A percentile compares a stretch with the other conserved stretches of the same genome.
phyloP scores from a whole-genome alignment of 306 rosid genomes.

The Cucumis melo region DNA sequence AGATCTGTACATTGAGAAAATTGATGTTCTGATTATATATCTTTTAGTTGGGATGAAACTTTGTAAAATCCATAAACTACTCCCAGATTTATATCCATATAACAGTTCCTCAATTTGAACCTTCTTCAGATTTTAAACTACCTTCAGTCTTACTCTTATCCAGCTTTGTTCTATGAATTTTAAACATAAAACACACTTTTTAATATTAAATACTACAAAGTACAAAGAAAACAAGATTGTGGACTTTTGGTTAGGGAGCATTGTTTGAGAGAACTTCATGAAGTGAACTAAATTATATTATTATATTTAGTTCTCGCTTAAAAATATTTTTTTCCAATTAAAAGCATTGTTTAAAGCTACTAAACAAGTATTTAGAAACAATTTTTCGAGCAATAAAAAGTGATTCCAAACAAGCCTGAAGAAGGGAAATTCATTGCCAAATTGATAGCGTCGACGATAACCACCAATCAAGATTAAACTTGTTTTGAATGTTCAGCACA shows the following conservation, averaged over 20 bases:
- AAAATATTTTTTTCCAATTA: too few species aligned
- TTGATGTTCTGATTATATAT: neutral
- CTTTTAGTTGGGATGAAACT: neutral
- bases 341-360: too few species aligned
- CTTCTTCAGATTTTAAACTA: neutral
- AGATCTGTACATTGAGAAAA: neutral
- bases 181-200: neutral
- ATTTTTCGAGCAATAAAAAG: too few species aligned
- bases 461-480: neutral
- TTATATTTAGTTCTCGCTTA: neutral
- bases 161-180: neutral
- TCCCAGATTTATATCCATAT: neutral
- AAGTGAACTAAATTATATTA: neutral
- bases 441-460: neutral
- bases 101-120: neutral
- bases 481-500: neutral
- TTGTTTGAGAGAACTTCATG: neutral
- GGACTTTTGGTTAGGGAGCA: neutral
- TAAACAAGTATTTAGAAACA: too few species aligned
- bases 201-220: neutral
- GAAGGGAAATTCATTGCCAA: neutral
- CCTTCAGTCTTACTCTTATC: neutral
- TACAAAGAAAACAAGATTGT: neutral
- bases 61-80: neutral
- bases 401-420: too few species aligned